These are phyloP conservation scores for Cicer judaicum DNA, from an alignment of 306 rosid species.

Conservation along the genomic window DNA sequence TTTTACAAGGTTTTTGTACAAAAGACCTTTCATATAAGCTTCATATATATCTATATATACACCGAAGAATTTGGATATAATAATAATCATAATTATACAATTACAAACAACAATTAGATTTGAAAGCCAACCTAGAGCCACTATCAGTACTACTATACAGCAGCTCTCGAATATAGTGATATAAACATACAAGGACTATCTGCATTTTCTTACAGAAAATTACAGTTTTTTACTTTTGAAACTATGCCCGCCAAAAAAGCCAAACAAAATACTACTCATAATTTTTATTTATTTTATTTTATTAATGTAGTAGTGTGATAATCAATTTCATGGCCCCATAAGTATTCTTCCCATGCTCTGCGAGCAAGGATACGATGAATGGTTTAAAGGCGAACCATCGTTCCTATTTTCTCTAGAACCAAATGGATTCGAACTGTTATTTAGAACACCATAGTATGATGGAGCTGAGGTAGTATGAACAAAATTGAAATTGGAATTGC, in stretches of 20 bases:
- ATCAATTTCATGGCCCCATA: conserved; percentile 76
- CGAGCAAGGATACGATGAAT: conserved; percentile 72
- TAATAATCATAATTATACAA: conserved; percentile 46
- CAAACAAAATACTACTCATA: conserved; percentile 43
- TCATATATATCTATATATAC: conserved; percentile 53
- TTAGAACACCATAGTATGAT: conserved; percentile 65
- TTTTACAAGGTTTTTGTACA: conserved; percentile 47
- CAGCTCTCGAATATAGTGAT: conserved; percentile 51
- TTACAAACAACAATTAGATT: conserved; percentile 55
- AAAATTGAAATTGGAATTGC: conserved; percentile 64
- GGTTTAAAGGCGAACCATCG: conserved; percentile 64
- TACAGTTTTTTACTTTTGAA: conserved; percentile 47
- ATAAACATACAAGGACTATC: conserved; percentile 48
- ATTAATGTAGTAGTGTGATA: conserved; percentile 17
- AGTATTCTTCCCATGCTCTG: conserved; percentile 81
- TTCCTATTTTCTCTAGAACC: conserved; percentile 77
- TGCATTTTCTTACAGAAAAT: conserved; percentile 48
- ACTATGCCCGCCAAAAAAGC: conserved; percentile 41
- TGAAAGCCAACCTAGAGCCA: conserved; percentile 50
- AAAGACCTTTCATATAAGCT: conserved; percentile 45
- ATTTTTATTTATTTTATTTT: conserved; percentile 54
- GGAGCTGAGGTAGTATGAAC: conserved; percentile 60
- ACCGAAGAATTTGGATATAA: conserved; percentile 52
- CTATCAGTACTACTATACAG: conserved; percentile 40
- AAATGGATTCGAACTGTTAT: conserved; percentile 57